phyloP scores from a whole-genome alignment of 1,139 yeast genomes.

The Pichia sp. region DNA sequence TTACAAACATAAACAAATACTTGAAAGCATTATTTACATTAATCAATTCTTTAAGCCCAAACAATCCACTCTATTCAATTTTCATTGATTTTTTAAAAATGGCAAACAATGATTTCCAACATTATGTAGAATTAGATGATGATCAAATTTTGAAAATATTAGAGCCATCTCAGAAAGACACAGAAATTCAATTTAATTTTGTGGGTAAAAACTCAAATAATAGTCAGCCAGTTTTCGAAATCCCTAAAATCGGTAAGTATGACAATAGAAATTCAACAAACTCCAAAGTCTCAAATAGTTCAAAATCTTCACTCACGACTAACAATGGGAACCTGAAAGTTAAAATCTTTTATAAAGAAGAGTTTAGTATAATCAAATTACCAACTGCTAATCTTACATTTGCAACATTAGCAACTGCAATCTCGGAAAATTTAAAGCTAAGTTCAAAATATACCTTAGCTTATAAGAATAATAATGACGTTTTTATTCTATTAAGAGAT shows the following conservation, averaged over 20 bases:
- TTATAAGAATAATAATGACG: conserved; percentile 15
- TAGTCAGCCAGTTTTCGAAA: not conserved
- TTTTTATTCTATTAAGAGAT: conserved; percentile 11
- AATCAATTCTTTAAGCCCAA: not conserved
- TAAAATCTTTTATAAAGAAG: conserved; percentile 16
- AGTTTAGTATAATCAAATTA: conserved; percentile 17
- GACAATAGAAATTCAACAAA: conserved; percentile 1
- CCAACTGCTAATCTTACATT: conserved; percentile 10
- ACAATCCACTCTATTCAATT: not conserved
- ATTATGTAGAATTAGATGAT: conserved; percentile 11
- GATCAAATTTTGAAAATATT: conserved; percentile 13
- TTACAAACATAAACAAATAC: conserved; percentile 28
- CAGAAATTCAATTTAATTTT: not conserved
- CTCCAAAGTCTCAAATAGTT: conserved; percentile 6
- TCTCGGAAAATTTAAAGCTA: conserved; percentile 14
- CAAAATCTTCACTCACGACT: conserved; percentile 1
- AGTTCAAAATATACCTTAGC: conserved; percentile 14
- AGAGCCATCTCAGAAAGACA: conserved; percentile 3
- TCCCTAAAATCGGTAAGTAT: conserved; percentile 1
- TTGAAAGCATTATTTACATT: conserved; percentile 13
- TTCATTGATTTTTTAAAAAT: conserved; percentile 9
- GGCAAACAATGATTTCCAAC: conserved; percentile 12
- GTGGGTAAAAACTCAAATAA: not conserved
- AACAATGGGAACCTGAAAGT: conserved; percentile 1
- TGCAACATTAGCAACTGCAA: conserved; percentile 12